These are phyloP conservation scores for Eimeria brunetti DNA, from an alignment of 169 alveolate species.

Conservation along the genomic window DNA sequence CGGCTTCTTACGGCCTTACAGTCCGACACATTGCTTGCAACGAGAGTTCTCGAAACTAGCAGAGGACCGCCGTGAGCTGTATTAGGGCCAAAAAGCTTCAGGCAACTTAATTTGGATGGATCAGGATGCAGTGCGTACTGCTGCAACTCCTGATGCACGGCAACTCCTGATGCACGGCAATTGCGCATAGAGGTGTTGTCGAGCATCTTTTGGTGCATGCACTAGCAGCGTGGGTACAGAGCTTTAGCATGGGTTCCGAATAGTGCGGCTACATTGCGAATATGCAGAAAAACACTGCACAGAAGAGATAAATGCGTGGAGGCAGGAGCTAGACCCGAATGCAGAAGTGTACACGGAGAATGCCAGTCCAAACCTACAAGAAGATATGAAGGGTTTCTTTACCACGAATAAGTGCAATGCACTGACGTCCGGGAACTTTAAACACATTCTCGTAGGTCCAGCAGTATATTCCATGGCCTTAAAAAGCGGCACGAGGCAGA, in stretches of 20 bases:
- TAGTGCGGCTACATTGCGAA: neutral
- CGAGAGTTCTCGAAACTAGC: neutral
- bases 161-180: neutral
- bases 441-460: conserved; percentile 28
- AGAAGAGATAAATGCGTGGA: neutral
- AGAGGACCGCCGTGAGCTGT: neutral
- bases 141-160: neutral
- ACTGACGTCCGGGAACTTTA: neutral
- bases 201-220: neutral
- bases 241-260: too few relatives aligned
- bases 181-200: neutral
- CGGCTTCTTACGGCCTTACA: neutral
- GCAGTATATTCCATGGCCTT: neutral
- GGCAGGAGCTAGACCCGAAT: neutral
- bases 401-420: neutral
- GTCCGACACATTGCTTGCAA: neutral
- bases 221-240: neutral
- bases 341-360: neutral
- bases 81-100: neutral
- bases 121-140: too few relatives aligned
- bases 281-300: neutral
- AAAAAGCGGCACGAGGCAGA: neutral
- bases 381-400: neutral
- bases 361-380: neutral
- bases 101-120: neutral